phyloP scores from a whole-genome alignment of 1,139 yeast genomes.

The Geotrichum restrictum region DNA sequence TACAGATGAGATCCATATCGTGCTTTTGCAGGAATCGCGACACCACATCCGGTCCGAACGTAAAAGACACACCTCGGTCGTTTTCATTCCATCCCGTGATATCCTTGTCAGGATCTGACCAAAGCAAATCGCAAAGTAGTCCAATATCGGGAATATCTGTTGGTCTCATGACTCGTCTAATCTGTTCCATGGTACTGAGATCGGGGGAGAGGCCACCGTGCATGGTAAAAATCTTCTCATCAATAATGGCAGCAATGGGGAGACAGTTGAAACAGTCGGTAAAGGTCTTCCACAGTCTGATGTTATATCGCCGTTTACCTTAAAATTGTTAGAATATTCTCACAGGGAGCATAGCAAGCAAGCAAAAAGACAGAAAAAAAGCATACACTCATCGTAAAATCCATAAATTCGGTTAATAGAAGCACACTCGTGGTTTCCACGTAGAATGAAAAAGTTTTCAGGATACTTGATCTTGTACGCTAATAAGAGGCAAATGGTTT shows the following conservation, averaged over 20 bases:
- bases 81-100: slow-evolving; percentile 98
- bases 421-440: slow-evolving; percentile 98
- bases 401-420: slow-evolving; percentile 96
- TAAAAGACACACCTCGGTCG: slow-evolving; percentile 95
- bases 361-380: neutral
- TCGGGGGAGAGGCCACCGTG: slow-evolving; percentile 98
- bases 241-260: slow-evolving; percentile 97
- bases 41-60: slow-evolving; percentile 96
- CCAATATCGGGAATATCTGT: slow-evolving; percentile 98
- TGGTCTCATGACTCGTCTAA: slow-evolving; percentile 97
- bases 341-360: neutral
- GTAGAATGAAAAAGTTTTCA: slow-evolving; percentile 83
- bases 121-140: slow-evolving; percentile 84
- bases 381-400: slow-evolving; percentile 86
- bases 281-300: slow-evolving; percentile 96
- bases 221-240: slow-evolving; percentile 96
- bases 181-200: slow-evolving; percentile 95
- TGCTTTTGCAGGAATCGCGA: slow-evolving; percentile 90
- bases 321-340: neutral
- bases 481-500: slow-evolving; percentile 84
- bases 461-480: slow-evolving; percentile 97
- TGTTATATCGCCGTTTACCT: slow-evolving; percentile 82
- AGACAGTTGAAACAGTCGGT: slow-evolving; percentile 97
- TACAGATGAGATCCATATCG: slow-evolving; percentile 93
- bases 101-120: slow-evolving; percentile 98